Percentiles rank a stretch among this genome's conserved stretches.
These are phyloP conservation scores for Raphanus raphanistrum DNA, from an alignment of 345 rosid genomes.

Conservation along the genomic window DNA sequence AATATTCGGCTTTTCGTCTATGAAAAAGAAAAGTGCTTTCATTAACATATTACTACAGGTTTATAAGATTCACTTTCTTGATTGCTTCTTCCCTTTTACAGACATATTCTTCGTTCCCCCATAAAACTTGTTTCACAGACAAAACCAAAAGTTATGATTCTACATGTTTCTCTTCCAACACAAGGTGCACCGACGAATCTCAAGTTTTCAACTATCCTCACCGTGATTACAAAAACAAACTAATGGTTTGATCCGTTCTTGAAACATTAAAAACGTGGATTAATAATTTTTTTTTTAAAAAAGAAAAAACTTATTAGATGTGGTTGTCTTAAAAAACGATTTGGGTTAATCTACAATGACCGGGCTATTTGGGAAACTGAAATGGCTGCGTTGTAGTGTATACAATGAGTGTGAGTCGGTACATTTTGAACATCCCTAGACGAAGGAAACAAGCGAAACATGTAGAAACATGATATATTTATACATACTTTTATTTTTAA, in stretches of 20 bases:
- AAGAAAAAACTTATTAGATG: too few relatives aligned
- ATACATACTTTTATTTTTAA: background rate
- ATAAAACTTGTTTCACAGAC: background rate
- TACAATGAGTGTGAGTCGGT: conserved; percentile 8
- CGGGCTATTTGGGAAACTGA: background rate
- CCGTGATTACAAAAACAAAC: background rate
- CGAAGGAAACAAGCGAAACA: background rate
- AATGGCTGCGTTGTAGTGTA: background rate
- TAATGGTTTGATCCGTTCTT: background rate
- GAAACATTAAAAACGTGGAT: background rate
- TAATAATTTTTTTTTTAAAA: background rate
- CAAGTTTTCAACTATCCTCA: background rate
- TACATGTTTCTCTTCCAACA: background rate
- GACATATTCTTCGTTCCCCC: background rate
- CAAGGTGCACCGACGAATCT: background rate
- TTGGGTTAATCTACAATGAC: conserved; percentile 5
- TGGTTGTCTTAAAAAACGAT: background rate
- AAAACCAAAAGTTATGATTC: conserved; percentile 7
- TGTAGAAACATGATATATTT: background rate
- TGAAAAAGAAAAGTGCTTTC: background rate
- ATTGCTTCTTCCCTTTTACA: background rate
- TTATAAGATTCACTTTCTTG: background rate
- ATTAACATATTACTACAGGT: background rate
- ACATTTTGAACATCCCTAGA: background rate
- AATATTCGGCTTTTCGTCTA: background rate